Conservation (phyloP, 768 basidiomycete species). For the Nidularia sp. region DNA sequence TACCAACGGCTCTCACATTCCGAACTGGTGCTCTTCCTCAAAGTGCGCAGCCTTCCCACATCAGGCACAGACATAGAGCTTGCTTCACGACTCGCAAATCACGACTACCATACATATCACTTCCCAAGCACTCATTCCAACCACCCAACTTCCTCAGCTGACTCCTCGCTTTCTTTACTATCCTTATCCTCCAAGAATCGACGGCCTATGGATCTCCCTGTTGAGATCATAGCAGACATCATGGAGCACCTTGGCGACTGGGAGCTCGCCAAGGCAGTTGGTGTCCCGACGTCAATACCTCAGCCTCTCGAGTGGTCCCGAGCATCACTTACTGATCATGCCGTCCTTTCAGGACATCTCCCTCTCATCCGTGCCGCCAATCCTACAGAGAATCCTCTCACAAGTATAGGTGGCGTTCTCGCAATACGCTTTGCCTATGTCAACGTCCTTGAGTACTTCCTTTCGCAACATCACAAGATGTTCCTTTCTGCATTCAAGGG, state of each 20-base stretch:
- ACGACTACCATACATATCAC: constrained; percentile 73
- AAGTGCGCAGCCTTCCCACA: constrained; percentile 65
- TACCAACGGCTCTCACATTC: constrained; percentile 64
- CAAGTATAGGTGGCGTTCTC: constrained; percentile 62
- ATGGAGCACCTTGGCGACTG: constrained; percentile 79
- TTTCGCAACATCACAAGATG: constrained; percentile 57
- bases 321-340: constrained; percentile 65
- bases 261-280: constrained; percentile 78
- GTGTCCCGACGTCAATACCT: constrained; percentile 64
- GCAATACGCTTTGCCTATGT: constrained; percentile 75
- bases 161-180: constrained; percentile 21
- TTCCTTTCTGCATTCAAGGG: constrained; percentile 64
- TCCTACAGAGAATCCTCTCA: constrained; percentile 55
- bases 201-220: constrained; percentile 57
- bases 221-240: constrained; percentile 74
- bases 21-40: constrained; percentile 74
- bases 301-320: constrained; percentile 69
- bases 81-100: constrained; percentile 66
- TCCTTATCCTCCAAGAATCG: constrained; percentile 20
- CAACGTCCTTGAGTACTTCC: constrained; percentile 69
- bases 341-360: constrained; percentile 65
- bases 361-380: constrained; percentile 57
- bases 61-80: constrained; percentile 62
- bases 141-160: constrained; percentile 18
- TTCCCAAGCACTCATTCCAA: constrained; percentile 36